These are phyloP conservation scores for Monosporascus sp. DNA, from an alignment of 2,329 filamentous ascomycete genomes.

Conservation along the genomic window DNA sequence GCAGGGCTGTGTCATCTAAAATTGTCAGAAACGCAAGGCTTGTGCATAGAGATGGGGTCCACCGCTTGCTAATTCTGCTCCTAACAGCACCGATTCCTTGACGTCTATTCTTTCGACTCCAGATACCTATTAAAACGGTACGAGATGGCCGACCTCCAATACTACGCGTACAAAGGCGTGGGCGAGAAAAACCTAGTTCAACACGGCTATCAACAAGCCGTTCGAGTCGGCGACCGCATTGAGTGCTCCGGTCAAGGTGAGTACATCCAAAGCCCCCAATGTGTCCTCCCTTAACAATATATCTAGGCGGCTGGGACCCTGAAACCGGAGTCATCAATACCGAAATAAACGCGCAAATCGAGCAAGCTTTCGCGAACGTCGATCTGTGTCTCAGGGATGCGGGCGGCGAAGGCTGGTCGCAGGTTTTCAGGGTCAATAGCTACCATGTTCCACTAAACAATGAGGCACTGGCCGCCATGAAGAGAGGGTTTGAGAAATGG, in stretches of 20 bases:
- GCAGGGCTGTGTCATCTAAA: too few relatives aligned
- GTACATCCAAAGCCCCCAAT: background rate
- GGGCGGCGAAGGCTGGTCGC: conserved; percentile 51
- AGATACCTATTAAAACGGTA: too few relatives aligned
- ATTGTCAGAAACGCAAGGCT: too few relatives aligned
- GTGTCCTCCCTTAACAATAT: background rate
- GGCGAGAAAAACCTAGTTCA: background rate
- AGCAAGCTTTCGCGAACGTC: conserved; percentile 52
- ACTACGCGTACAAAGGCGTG: background rate
- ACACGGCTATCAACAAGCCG: background rate
- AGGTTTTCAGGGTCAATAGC: conserved; percentile 45
- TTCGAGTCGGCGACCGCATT: conserved; percentile 1
- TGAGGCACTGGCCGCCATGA: conserved; percentile 36
- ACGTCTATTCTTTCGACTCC: too few relatives aligned
- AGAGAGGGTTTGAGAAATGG: conserved; percentile 42
- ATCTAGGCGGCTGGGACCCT: conserved; percentile 28
- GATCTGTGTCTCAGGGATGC: conserved; percentile 44
- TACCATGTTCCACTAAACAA: conserved; percentile 40
- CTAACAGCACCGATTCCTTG: too few relatives aligned
- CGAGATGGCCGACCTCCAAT: background rate
- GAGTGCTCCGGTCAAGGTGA: background rate
- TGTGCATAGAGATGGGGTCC: too few relatives aligned
- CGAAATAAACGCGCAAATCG: conserved; percentile 42
- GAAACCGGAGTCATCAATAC: conserved; percentile 19
- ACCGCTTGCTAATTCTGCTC: too few relatives aligned